A percentile compares a stretch with the other conserved stretches of the same genome.
Evolutionary conservation across 768 basidiomycete genomes (phyloP).

Genomic region (Lactarius tabidus): DNA sequence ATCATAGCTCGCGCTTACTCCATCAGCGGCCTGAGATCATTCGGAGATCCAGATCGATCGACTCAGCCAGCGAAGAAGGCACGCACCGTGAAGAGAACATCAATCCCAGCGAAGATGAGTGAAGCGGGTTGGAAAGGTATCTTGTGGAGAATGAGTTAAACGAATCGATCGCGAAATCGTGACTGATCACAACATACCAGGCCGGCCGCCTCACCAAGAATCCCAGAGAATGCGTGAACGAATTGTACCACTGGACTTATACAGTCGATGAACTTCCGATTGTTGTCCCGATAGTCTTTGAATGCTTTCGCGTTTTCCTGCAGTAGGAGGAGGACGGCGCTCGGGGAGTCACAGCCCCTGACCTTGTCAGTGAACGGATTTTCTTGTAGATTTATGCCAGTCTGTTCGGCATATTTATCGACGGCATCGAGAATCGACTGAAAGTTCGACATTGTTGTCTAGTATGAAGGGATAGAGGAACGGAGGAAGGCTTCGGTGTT

Average conservation of each 20-base stretch:
- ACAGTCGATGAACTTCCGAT: not conserved
- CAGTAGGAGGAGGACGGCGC: not conserved
- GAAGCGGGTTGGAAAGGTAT: not conserved
- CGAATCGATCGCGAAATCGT: too few species aligned
- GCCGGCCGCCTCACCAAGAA: not conserved
- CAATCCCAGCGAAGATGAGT: not conserved
- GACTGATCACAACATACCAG: not conserved
- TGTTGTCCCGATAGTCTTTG: not conserved
- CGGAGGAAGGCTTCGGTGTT: too few species aligned
- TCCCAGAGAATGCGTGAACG: not conserved
- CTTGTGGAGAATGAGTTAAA: not conserved
- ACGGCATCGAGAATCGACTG: not conserved
- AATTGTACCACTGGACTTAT: not conserved
- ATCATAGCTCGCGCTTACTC: constrained; percentile 7
- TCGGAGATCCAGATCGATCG: not conserved
- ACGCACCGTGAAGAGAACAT: not conserved
- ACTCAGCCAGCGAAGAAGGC: too few species aligned
- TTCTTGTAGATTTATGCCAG: not conserved
- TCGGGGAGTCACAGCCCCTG: not conserved
- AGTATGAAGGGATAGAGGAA: too few species aligned
- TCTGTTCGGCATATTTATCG: not conserved
- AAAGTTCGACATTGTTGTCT: not conserved
- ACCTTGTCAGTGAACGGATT: not conserved
- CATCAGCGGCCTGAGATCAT: not conserved
- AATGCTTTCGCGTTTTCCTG: not conserved